phyloP scores from a whole-genome alignment of 1,284 basidiomycete species.

The Ganoderma lucidum region DNA sequence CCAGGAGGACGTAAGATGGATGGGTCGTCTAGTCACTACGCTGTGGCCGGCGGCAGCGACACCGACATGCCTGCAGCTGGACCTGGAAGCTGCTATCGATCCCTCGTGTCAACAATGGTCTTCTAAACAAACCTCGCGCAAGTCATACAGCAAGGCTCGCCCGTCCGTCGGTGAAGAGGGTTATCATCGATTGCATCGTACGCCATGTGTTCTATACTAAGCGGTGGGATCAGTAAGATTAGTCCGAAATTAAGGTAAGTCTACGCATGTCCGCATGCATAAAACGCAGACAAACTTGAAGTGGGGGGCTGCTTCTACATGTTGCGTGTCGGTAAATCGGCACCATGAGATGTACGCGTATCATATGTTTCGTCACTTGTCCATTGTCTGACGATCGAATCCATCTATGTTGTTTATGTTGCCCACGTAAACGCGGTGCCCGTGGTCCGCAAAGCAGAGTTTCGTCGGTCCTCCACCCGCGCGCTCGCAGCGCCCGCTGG shows the following conservation, averaged over 20 bases:
- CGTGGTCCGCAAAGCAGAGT: conserved; percentile 41
- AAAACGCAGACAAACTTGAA: neutral
- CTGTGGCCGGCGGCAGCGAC: neutral
- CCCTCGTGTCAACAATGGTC: conserved; percentile 11
- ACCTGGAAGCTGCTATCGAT: conserved; percentile 11
- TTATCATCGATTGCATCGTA: conserved; percentile 13
- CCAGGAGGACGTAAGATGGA: conserved; percentile 13
- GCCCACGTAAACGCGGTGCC: conserved; percentile 40
- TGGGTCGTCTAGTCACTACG: neutral
- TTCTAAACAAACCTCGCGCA: neutral
- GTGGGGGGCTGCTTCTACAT: neutral
- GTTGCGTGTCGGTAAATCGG: neutral
- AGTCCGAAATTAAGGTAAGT: conserved; percentile 9
- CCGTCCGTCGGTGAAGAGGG: conserved; percentile 3
- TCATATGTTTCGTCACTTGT: neutral
- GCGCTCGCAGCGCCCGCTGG: conserved; percentile 34
- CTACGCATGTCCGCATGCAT: conserved; percentile 1
- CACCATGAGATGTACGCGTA: neutral
- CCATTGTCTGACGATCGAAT: neutral
- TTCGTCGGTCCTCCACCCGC: conserved; percentile 42
- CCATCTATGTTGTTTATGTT: conserved; percentile 7
- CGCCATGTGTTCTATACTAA: conserved; percentile 15
- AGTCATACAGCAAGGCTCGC: neutral
- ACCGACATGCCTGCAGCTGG: neutral
- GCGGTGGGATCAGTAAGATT: conserved; percentile 9